phyloP scores from a whole-genome alignment of 805 yeast genomes.

The Lachancea sp. region DNA sequence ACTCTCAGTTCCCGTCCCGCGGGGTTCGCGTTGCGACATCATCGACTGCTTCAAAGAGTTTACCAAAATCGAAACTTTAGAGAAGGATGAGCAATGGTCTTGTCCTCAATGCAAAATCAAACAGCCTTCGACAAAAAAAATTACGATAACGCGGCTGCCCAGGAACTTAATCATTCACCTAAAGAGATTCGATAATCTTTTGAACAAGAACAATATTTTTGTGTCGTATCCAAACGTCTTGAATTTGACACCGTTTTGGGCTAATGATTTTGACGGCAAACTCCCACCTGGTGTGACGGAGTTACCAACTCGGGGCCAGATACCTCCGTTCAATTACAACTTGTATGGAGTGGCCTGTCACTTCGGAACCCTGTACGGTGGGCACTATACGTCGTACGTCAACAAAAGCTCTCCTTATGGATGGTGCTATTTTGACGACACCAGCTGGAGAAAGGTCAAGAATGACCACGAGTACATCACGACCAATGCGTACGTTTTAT shows the following conservation, averaged over 20 bases:
- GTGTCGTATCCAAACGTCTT: constrained; percentile 62
- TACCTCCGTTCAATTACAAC: constrained; percentile 71
- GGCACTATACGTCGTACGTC: constrained; percentile 83
- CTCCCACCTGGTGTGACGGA: constrained; percentile 26
- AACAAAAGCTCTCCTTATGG: constrained; percentile 51
- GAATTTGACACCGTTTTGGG: constrained; percentile 67
- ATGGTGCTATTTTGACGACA: constrained; percentile 84
- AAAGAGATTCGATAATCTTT: constrained; percentile 58
- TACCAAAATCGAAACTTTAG: constrained; percentile 65
- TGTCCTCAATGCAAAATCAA: constrained; percentile 69
- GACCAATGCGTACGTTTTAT: constrained; percentile 75
- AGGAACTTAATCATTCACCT: constrained; percentile 73
- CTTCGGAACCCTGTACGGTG: constrained; percentile 73
- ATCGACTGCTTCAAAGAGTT: constrained; percentile 72
- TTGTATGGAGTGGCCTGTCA: constrained; percentile 81
- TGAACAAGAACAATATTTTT: constrained; percentile 52
- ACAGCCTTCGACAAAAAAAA: constrained; percentile 58
- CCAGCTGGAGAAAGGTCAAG: constrained; percentile 51
- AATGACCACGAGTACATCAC: constrained; percentile 51
- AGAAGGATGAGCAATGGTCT: constrained; percentile 75
- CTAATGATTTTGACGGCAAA: constrained; percentile 22
- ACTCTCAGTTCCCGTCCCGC: constrained; percentile 73
- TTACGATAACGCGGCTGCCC: constrained; percentile 74
- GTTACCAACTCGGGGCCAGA: constrained; percentile 66
- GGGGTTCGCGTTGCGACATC: constrained; percentile 35